A percentile compares a stretch with the other conserved stretches of the same genome.
phyloP scores from a whole-genome alignment of 2,329 filamentous ascomycete species.

The Alternaria metachromatica region DNA sequence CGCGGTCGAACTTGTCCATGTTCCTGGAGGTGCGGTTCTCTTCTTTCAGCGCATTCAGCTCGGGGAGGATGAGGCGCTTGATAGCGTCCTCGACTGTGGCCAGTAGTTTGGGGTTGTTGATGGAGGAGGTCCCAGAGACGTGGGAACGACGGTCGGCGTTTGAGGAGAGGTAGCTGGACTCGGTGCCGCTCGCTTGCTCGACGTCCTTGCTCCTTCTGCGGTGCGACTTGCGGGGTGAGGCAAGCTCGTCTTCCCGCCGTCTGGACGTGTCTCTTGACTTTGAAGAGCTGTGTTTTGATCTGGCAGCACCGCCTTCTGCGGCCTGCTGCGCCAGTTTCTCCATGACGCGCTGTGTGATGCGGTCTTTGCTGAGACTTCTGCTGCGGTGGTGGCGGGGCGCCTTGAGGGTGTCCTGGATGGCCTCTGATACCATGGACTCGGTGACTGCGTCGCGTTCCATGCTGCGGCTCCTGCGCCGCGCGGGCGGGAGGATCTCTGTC shows the following conservation, averaged over 20 bases:
- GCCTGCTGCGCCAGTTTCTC: slow-evolving; percentile 67
- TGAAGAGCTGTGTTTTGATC: slow-evolving; percentile 20
- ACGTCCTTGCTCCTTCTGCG: slow-evolving; percentile 54
- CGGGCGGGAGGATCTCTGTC: slow-evolving; percentile 53
- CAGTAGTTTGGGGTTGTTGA: slow-evolving; percentile 89
- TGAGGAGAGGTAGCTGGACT: slow-evolving; percentile 69
- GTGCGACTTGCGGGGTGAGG: slow-evolving; percentile 41
- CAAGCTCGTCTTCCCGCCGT: slow-evolving; percentile 37
- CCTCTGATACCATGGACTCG: slow-evolving; percentile 23
- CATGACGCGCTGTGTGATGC: slow-evolving; percentile 71
- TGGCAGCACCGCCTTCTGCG: slow-evolving; percentile 48
- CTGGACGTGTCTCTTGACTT: slow-evolving; percentile 23
- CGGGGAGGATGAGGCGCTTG: slow-evolving; percentile 84
- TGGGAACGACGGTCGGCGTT: slow-evolving; percentile 64
- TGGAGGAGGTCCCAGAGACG: slow-evolving; percentile 65
- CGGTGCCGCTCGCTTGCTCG: slow-evolving; percentile 59
- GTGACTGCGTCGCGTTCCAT: slow-evolving; percentile 50
- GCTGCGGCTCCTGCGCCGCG: slow-evolving; percentile 60
- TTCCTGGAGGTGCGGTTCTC: slow-evolving; percentile 82
- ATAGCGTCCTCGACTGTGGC: slow-evolving; percentile 95
- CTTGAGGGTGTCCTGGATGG: slow-evolving; percentile 58
- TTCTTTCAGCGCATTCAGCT: slow-evolving; percentile 88
- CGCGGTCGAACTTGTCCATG: slow-evolving; percentile 71
- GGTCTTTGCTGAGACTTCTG: slow-evolving; percentile 70
- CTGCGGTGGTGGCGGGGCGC: slow-evolving; percentile 65